Conservation (phyloP, 495 filamentous ascomycete species). For the Penicillium taxi region DNA sequence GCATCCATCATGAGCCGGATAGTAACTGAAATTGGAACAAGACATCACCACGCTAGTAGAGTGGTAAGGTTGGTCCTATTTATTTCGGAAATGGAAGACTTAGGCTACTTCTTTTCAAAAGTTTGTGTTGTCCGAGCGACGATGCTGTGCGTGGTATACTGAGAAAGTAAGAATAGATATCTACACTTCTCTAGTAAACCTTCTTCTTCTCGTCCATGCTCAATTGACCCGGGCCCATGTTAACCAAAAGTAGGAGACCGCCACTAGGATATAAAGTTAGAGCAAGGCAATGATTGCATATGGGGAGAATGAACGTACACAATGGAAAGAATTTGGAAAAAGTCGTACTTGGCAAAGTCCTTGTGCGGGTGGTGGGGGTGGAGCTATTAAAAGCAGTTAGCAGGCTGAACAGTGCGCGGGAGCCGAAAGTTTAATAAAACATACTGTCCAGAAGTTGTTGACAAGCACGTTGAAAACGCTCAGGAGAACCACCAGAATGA, state of each 20-base stretch:
- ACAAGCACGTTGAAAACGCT: conserved; percentile 94
- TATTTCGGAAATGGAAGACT: no score
- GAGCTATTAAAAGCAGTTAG: conserved; percentile 49
- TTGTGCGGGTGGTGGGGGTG: conserved; percentile 98
- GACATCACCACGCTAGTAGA: no score
- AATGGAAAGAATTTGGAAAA: conserved; percentile 99
- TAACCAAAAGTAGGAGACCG: conserved; percentile 88
- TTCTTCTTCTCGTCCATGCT: conserved; percentile 99
- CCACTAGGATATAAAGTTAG: conserved; percentile 46
- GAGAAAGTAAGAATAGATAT: conserved; percentile 5
- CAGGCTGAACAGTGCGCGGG: background rate
- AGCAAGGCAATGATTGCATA: background rate
- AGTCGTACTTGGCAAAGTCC: conserved; percentile 99
- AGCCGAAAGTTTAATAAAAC: conserved; percentile 24
- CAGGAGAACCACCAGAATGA: conserved; percentile 85
- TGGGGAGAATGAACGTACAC: conserved; percentile 53
- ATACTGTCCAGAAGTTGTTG: conserved; percentile 99
- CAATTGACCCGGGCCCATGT: conserved; percentile 96
- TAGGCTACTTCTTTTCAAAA: no score
- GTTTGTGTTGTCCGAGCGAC: no score
- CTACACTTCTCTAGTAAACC: conserved; percentile 65
- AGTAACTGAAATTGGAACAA: no score
- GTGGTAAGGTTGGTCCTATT: no score
- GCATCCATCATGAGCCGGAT: no score
- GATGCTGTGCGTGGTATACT: conserved; percentile 13